Conservation (phyloP, 2,329 filamentous ascomycete species). For the Diaporthe ilicicola region DNA sequence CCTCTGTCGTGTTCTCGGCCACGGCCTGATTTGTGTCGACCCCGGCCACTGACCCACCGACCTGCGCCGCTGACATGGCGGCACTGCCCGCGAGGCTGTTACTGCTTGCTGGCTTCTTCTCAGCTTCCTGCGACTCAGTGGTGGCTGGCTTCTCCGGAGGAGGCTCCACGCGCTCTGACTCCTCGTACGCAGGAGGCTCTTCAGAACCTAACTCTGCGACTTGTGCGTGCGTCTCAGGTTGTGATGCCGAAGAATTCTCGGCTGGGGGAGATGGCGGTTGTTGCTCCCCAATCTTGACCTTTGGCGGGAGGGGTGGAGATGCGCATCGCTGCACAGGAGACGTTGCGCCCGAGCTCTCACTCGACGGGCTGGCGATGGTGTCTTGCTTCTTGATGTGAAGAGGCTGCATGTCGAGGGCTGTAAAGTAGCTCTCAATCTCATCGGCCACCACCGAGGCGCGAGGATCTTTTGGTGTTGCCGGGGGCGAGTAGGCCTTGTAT, state of each 20-base stretch:
- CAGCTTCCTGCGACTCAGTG: neutral
- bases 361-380: neutral
- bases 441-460: slow-evolving; percentile 24
- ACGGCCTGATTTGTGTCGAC: neutral
- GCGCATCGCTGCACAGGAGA: slow-evolving; percentile 18
- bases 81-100: neutral
- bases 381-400: slow-evolving; percentile 26
- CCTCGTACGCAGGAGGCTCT: slow-evolving; percentile 30
- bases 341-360: neutral
- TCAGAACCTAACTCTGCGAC: neutral
- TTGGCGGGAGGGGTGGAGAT: slow-evolving; percentile 31
- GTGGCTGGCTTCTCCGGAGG: slow-evolving; percentile 27
- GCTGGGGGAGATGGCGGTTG: neutral
- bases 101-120: neutral
- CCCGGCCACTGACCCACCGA: neutral
- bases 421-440: slow-evolving; percentile 31
- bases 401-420: slow-evolving; percentile 26
- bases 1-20: neutral
- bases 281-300: slow-evolving; percentile 24
- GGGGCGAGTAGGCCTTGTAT: slow-evolving; percentile 32
- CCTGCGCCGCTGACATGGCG: neutral
- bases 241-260: neutral
- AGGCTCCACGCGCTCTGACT: slow-evolving; percentile 8
- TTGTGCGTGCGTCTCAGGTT: neutral
- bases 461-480: slow-evolving; percentile 20